Percentiles rank a stretch among this genome's conserved stretches.
phyloP scores from a whole-genome alignment of 139 green algal genomes.

The Auxenochlorella pyrenoidosa region DNA sequence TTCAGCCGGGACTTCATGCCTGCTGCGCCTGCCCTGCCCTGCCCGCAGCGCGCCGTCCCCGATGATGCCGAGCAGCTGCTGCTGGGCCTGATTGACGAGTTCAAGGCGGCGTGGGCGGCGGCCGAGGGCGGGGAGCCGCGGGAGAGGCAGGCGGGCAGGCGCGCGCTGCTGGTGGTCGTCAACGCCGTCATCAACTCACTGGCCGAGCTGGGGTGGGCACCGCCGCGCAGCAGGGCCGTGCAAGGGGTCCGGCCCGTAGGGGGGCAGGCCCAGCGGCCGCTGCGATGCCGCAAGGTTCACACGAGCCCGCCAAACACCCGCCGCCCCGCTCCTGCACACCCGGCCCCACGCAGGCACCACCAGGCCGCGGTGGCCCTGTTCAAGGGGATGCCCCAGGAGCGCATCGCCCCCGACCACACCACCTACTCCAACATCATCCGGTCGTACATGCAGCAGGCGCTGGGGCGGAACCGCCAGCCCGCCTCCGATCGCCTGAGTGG shows the following conservation, averaged over 20 bases:
- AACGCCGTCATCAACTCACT: constrained; percentile 40
- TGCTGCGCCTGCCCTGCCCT: background rate
- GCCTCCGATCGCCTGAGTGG: constrained; percentile 6
- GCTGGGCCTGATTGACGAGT: background rate
- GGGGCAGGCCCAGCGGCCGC: no score
- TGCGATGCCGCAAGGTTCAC: no score
- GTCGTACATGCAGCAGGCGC: constrained; percentile 25
- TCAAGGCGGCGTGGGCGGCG: background rate
- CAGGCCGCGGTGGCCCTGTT: constrained; percentile 26
- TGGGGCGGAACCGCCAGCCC: constrained; percentile 22
- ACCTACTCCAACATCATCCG: constrained; percentile 29
- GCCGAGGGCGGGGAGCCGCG: background rate
- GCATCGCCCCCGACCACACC: background rate
- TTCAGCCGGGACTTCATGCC: background rate
- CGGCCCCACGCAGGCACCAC: constrained; percentile 22
- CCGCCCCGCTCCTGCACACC: background rate
- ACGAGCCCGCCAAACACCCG: background rate
- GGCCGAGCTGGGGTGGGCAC: constrained; percentile 31
- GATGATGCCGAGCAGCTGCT: constrained; percentile 2
- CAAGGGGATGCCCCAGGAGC: background rate
- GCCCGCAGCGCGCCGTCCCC: background rate
- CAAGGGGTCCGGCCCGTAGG: no score
- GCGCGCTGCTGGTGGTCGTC: constrained; percentile 16
- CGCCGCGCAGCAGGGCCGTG: no score
- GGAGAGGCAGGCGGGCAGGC: background rate